These are phyloP conservation scores for Apiotrichum sp. DNA, from an alignment of 1,284 basidiomycete genomes.

Conservation along the genomic window DNA sequence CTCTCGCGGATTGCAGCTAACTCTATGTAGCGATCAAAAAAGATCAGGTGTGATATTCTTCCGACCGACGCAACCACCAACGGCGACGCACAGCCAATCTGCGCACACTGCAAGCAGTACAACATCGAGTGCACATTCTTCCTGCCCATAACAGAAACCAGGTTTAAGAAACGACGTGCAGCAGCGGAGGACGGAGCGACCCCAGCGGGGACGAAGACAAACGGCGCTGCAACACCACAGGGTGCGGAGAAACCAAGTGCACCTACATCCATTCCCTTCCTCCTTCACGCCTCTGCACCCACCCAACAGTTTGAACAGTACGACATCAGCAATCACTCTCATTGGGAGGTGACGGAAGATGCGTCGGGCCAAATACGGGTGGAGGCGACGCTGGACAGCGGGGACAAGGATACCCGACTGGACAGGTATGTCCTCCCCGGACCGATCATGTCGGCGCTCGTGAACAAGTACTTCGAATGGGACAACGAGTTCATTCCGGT, in stretches of 20 bases:
- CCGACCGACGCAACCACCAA: conserved; percentile 14
- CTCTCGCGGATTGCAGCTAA: neutral
- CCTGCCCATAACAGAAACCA: conserved; percentile 93
- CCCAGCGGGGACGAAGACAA: neutral
- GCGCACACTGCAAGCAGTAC: conserved; percentile 57
- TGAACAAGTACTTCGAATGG: conserved; percentile 86
- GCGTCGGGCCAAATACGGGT: conserved; percentile 87
- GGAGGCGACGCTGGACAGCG: conserved; percentile 53
- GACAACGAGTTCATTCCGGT: conserved; percentile 80
- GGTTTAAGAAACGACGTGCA: conserved; percentile 93
- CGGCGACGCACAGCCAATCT: conserved; percentile 30
- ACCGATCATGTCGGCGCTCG: conserved; percentile 70
- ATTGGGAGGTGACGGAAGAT: conserved; percentile 67
- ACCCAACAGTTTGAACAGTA: conserved; percentile 76
- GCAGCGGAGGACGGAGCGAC: conserved; percentile 45
- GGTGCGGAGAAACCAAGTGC: conserved; percentile 3
- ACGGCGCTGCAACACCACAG: neutral
- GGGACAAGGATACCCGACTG: conserved; percentile 20
- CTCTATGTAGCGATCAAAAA: conserved; percentile 68
- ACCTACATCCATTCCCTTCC: conserved; percentile 58
- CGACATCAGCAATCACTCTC: conserved; percentile 74
- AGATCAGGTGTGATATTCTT: conserved; percentile 60
- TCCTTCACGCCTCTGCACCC: conserved; percentile 81
- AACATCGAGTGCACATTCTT: conserved; percentile 92
- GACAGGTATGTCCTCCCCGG: conserved; percentile 51